These are phyloP conservation scores for Tricholoma sp. DNA, from an alignment of 768 basidiomycete genomes.

Conservation along the genomic window DNA sequence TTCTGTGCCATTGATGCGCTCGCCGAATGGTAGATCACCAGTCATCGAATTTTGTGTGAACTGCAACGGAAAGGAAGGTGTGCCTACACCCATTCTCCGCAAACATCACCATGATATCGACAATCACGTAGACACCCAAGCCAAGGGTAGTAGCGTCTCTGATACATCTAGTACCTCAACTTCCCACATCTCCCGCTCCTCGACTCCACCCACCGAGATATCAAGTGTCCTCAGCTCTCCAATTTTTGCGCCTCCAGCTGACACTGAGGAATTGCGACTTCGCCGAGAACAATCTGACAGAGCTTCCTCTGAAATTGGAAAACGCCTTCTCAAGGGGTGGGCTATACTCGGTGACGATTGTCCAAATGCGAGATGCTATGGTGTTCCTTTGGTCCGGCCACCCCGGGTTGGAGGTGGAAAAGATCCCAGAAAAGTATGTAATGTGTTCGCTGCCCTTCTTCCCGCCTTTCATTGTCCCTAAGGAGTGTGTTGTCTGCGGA, in stretches of 20 bases:
- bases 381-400: conserved; percentile 79
- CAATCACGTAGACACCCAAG: conserved; percentile 3
- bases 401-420: conserved; percentile 57
- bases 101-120: neutral
- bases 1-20: conserved; percentile 67
- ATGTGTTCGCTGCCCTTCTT: neutral
- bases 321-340: conserved; percentile 75
- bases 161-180: conserved; percentile 38
- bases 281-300: conserved; percentile 78
- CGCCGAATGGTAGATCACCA: conserved; percentile 48
- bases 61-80: conserved; percentile 39
- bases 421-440: conserved; percentile 60
- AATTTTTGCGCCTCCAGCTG: conserved; percentile 56
- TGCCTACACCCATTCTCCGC: neutral
- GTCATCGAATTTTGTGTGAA: conserved; percentile 55
- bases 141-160: conserved; percentile 12
- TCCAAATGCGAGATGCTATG: conserved; percentile 61
- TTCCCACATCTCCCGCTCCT: conserved; percentile 54
- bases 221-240: conserved; percentile 60
- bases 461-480: conserved; percentile 1
- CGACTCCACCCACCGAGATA: conserved; percentile 76
- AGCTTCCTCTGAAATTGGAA: conserved; percentile 78
- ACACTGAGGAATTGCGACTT: conserved; percentile 59
- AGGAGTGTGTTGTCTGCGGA: conserved; percentile 81
- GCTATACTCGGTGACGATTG: conserved; percentile 90